Conservation (phyloP, 2,329 filamentous ascomycete species). For the Chaetomiaceae sp. region DNA sequence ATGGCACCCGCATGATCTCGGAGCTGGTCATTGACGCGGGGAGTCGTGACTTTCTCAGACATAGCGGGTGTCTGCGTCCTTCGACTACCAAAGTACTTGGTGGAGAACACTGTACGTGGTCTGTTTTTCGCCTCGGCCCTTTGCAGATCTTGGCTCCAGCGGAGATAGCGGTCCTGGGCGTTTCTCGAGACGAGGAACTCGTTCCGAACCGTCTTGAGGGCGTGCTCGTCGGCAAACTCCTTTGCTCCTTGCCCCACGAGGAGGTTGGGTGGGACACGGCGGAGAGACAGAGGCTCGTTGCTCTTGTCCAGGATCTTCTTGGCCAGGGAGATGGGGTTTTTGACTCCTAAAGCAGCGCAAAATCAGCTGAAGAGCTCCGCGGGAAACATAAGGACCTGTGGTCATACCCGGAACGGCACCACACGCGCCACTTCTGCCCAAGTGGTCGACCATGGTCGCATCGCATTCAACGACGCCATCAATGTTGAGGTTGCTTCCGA, state of each 20-base stretch:
- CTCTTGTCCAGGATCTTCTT: conserved; percentile 75
- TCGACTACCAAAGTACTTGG: conserved; percentile 4
- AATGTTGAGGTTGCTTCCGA: conserved; percentile 87
- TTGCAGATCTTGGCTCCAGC: conserved; percentile 71
- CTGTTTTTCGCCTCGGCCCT: conserved; percentile 25
- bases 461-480: conserved; percentile 92
- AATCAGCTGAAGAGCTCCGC: conserved; percentile 2
- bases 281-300: conserved; percentile 69
- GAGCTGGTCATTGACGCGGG: conserved; percentile 14
- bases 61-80: conserved; percentile 11
- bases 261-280: conserved; percentile 86
- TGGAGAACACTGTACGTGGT: conserved; percentile 19
- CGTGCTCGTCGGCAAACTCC: conserved; percentile 76
- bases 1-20: conserved; percentile 51
- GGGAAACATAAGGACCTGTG: conserved; percentile 28
- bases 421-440: conserved; percentile 85
- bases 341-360: conserved; percentile 61
- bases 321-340: conserved; percentile 85
- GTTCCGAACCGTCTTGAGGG: conserved; percentile 66
- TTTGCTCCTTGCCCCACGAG: conserved; percentile 80
- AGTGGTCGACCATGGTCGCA: conserved; percentile 85
- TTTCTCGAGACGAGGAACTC: conserved; percentile 74
- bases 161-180: conserved; percentile 69
- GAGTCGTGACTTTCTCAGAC: conserved; percentile 18
- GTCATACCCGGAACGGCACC: conserved; percentile 75